phyloP scores from a whole-genome alignment of 225 moss, liverwort and hornwort species.

The Straminergon stramineum region DNA sequence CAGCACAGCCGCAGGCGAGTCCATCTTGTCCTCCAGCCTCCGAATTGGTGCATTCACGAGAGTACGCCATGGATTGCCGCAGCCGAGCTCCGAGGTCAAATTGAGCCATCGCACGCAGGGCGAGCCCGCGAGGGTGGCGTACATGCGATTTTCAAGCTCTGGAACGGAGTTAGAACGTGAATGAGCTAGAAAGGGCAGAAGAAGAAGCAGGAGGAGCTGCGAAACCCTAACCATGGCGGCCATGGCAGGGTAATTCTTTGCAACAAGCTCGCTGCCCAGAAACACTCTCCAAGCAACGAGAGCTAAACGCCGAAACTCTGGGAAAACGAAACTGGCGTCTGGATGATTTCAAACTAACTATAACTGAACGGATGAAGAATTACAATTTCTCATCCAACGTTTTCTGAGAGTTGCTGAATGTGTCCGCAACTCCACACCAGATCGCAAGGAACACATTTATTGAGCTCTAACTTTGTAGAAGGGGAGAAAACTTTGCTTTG shows the following conservation, averaged over 20 bases:
- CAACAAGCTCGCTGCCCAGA: neutral
- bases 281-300: neutral
- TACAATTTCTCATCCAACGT: neutral
- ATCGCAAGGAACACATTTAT: too few species aligned
- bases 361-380: neutral
- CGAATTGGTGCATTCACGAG: conserved; percentile 56
- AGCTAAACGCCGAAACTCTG: too few species aligned
- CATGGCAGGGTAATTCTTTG: conserved; percentile 11
- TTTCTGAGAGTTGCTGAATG: neutral
- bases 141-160: conserved; percentile 76
- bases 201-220: neutral
- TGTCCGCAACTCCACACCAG: too few species aligned
- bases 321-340: neutral
- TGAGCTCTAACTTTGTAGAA: too few species aligned
- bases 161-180: conserved; percentile 37
- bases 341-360: neutral
- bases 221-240: conserved; percentile 38
- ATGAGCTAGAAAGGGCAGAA: conserved; percentile 10
- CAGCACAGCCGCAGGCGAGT: conserved; percentile 25
- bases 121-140: conserved; percentile 49
- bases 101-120: conserved; percentile 90
- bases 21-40: conserved; percentile 1
- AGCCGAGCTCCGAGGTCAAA: conserved; percentile 80
- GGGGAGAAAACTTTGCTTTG: too few species aligned
- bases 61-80: conserved; percentile 51